Percentiles rank a stretch among this genome's conserved stretches.
These are phyloP conservation scores for Musa beccarii DNA, from an alignment of 176 grass and related monocot genomes.

Conservation along the genomic window DNA sequence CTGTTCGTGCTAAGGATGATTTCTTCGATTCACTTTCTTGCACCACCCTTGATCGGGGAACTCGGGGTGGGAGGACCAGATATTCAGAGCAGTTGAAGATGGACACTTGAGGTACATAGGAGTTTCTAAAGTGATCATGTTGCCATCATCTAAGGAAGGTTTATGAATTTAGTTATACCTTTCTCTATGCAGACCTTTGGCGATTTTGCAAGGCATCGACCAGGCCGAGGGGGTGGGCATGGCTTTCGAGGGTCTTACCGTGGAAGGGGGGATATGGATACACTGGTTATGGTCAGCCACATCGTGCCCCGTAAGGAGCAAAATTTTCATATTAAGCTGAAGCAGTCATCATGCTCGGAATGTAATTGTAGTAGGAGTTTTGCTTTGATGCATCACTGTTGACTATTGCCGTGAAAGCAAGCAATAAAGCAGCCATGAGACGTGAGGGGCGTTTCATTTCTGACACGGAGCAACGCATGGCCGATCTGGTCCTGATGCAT, in stretches of 20 bases:
- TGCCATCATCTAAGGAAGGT: constrained; percentile 7
- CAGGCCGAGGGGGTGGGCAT: constrained; percentile 53
- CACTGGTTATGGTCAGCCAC: constrained; percentile 19
- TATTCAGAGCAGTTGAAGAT: constrained; percentile 83
- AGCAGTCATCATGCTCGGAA: not conserved
- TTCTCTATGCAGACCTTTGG: constrained; percentile 57
- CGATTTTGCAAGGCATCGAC: constrained; percentile 60
- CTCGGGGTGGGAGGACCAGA: constrained; percentile 57
- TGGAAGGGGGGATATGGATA: constrained; percentile 60
- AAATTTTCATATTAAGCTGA: too few species aligned
- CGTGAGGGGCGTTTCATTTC: not conserved
- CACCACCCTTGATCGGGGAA: constrained; percentile 60
- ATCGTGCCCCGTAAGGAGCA: not conserved
- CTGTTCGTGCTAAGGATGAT: constrained; percentile 87
- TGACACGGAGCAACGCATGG: not conserved
- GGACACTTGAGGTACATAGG: constrained; percentile 58
- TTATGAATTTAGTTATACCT: not conserved
- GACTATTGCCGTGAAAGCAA: not conserved
- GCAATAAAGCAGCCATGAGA: not conserved
- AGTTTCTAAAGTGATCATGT: not conserved
- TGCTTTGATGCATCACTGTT: not conserved
- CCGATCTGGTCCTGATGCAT: not conserved
- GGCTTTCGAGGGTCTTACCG: constrained; percentile 41
- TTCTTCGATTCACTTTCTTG: constrained; percentile 94
- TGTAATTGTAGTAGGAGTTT: not conserved